These are phyloP conservation scores for Mortierella sp. DNA, from an alignment of 371 early-diverging fungal species.

Conservation along the genomic window DNA sequence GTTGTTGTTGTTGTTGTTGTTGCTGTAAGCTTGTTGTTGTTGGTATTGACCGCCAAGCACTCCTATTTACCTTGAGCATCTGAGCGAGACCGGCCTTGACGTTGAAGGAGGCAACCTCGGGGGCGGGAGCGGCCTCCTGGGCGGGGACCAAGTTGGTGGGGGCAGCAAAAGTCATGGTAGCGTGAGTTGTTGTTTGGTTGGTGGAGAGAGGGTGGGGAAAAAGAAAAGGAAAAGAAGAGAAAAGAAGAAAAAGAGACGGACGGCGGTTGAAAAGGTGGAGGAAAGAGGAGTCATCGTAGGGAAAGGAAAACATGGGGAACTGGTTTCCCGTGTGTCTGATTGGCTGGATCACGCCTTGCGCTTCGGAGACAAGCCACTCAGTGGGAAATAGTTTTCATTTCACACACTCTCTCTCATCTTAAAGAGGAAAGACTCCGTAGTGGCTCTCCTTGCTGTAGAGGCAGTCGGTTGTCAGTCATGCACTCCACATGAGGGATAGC, in stretches of 20 bases:
- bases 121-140: conserved; percentile 58
- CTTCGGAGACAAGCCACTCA: conserved; percentile 5
- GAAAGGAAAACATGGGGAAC: conserved; percentile 1
- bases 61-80: conserved; percentile 90
- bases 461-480: no score
- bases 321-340: background rate
- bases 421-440: background rate
- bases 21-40: background rate
- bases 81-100: conserved; percentile 97
- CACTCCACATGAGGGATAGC: no score
- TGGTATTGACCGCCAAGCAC: background rate
- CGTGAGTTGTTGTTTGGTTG: background rate
- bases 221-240: conserved; percentile 16
- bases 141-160: conserved; percentile 81
- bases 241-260: background rate
- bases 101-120: conserved; percentile 67
- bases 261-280: background rate
- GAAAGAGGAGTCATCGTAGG: background rate
- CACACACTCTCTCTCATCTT: background rate
- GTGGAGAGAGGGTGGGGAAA: conserved; percentile 12
- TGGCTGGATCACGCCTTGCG: background rate
- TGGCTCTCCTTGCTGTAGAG: no score
- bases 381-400: background rate
- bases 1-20: background rate
- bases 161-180: conserved; percentile 63